Conservation (phyloP, 257 asterid genomes). For the Nicotiana paniculata region DNA sequence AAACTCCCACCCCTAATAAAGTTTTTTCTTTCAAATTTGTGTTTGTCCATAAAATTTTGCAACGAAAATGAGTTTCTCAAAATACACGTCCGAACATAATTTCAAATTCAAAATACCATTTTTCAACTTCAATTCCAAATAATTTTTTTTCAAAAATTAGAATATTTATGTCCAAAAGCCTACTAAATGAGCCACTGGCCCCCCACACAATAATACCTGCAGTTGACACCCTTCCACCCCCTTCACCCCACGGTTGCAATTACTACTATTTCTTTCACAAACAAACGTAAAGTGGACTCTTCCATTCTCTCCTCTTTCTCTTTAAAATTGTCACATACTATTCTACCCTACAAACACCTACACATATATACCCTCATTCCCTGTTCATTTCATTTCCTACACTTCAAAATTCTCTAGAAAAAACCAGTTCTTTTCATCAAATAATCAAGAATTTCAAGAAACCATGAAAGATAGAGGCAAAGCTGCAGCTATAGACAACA, state of each 20-base stretch:
- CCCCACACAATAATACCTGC: conserved; percentile 49
- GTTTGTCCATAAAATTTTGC: too few relatives aligned
- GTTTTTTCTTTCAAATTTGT: too few relatives aligned
- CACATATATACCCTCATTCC: background rate
- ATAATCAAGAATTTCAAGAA: background rate
- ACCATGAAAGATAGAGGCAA: conserved; percentile 67
- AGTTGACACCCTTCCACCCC: conserved; percentile 22
- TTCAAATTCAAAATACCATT: too few relatives aligned
- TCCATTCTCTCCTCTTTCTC: conserved; percentile 10
- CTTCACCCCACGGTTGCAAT: conserved; percentile 29
- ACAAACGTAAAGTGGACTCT: conserved; percentile 63
- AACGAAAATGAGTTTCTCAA: too few relatives aligned
- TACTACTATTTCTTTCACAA: conserved; percentile 30
- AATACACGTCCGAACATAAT: too few relatives aligned
- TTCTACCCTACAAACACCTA: background rate
- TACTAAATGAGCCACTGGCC: too few relatives aligned
- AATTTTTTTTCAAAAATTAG: too few relatives aligned
- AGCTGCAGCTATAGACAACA: conserved; percentile 24
- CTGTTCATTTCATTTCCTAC: background rate
- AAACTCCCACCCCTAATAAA: too few relatives aligned
- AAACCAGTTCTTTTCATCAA: background rate
- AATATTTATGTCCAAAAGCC: too few relatives aligned
- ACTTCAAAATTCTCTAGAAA: background rate
- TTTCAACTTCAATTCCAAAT: too few relatives aligned
- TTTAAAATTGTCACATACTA: background rate